Base-by-base conservation (phyloP, 352 stramenopile species). In the Thraustotheca clavata region DNA sequence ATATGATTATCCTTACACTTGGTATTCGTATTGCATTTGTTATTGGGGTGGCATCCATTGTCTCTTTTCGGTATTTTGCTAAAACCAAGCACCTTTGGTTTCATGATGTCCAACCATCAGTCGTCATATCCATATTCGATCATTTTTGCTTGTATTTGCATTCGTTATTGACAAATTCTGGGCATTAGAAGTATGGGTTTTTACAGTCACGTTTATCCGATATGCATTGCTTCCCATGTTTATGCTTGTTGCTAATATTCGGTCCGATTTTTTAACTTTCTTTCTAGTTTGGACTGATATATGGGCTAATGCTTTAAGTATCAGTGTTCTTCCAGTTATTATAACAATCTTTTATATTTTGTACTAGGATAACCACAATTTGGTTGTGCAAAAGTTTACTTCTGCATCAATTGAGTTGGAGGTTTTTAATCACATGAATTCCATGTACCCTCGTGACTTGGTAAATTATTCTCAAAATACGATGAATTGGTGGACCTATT, bases 401-500 rank as follows among this genome's bases (percentile, higher is more conserved):
- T 50, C 54, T 12, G n/a, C 8, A 16, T 14, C 12, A 5, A 9
- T 50, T 2, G 33, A 62, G n/a, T 24, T 16, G 12, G 32, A 8
- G 6, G 54, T 50, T 0, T 18, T 14, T 14, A 26, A 11, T 8
- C 50, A 62, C 54, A n/a, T 49, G 54, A 49, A 27, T 18, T 24
- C 31, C 1, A n/a, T 49, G 4, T 62, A 62, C 54, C 35, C 4
- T n/a, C 54, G 36, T 27, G 7, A 49, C 34, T 3, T 49, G 14
- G 11, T 62, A 24, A 9, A 18, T 0, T 62, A 26, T 36, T 49
- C 54, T 9, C n/a, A 27, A 9, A 49, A 29, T 18, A 31, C n/a
- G 16, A 62, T 62, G 54, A 47, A 62, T 4, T 9, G 49, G 14
- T 62, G 54, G 54, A 62, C 54, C 26, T 33, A 14, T 18, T 62